Conservation (phyloP, 768 basidiomycete genomes). For the Tylopilus sp. region DNA sequence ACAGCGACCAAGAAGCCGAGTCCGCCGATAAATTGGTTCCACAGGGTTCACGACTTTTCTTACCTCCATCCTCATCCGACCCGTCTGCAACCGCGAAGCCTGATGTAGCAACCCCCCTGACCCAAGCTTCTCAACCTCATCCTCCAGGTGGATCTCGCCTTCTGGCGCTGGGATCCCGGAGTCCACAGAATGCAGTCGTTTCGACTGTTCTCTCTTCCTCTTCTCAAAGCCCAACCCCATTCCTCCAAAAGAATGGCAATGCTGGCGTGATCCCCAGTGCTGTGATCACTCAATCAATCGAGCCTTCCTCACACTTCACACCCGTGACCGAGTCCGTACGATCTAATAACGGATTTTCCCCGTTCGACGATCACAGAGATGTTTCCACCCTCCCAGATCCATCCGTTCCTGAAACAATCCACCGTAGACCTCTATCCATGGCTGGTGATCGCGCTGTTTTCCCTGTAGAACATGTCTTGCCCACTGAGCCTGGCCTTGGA, state of each 20-base stretch:
- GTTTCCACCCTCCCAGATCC: neutral
- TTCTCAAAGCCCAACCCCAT: constrained; percentile 23
- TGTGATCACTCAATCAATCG: constrained; percentile 12
- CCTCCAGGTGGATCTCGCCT: constrained; percentile 41
- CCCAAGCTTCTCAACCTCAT: constrained; percentile 34
- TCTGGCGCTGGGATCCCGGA: constrained; percentile 36
- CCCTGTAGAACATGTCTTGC: constrained; percentile 18
- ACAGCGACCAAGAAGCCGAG: constrained; percentile 19
- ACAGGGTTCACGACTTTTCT: constrained; percentile 36
- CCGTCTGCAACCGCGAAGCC: constrained; percentile 14
- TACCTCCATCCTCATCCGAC: constrained; percentile 29
- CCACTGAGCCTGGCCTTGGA: constrained; percentile 15
- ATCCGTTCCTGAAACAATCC: constrained; percentile 17
- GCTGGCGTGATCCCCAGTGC: constrained; percentile 4
- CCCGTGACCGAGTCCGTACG: constrained; percentile 11
- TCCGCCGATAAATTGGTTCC: constrained; percentile 15
- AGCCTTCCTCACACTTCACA: constrained; percentile 14
- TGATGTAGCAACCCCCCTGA: constrained; percentile 42
- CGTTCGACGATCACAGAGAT: constrained; percentile 48
- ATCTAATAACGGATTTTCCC: constrained; percentile 42
- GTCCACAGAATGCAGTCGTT: constrained; percentile 17
- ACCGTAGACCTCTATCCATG: constrained; percentile 17
- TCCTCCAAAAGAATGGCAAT: constrained; percentile 24
- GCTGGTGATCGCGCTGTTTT: constrained; percentile 23
- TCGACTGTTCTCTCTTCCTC: constrained; percentile 17